Percentiles rank a stretch among this genome's conserved stretches.
Conservation (phyloP, 2,329 filamentous ascomycete species). For the Fusarium avenaceum region DNA sequence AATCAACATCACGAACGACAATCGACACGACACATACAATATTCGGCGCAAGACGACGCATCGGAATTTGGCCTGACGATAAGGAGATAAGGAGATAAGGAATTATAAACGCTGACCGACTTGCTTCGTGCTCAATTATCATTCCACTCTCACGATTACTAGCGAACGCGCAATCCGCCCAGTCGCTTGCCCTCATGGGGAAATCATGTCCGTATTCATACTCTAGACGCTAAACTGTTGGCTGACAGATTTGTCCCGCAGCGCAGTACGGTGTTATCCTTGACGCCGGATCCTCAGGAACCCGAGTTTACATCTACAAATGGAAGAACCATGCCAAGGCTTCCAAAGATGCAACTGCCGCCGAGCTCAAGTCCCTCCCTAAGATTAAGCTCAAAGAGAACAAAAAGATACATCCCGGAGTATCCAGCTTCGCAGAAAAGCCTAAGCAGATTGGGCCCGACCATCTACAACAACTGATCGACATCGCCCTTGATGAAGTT, state of each 20-base stretch:
- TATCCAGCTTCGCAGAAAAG: conserved; percentile 88
- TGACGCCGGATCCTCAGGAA: conserved; percentile 97
- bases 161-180: not conserved
- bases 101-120: not conserved
- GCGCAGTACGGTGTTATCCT: conserved; percentile 92
- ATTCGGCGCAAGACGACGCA: not conserved
- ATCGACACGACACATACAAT: conserved; percentile 12
- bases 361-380: conserved; percentile 75
- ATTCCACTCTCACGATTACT: conserved; percentile 7
- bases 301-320: conserved; percentile 91
- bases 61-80: not conserved
- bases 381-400: conserved; percentile 87
- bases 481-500: conserved; percentile 84
- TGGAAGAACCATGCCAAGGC: conserved; percentile 85
- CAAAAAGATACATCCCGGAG: conserved; percentile 93
- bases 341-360: conserved; percentile 61
- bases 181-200: conserved; percentile 50
- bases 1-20: conserved; percentile 25
- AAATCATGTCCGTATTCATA: conserved; percentile 54
- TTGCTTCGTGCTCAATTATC: not conserved
- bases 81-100: not conserved
- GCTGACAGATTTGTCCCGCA: conserved; percentile 49
- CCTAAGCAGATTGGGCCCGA: conserved; percentile 83
- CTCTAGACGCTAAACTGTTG: conserved; percentile 11
- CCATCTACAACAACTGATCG: conserved; percentile 82